Percentiles rank a stretch among this genome's conserved stretches.
Conservation (phyloP, 2,329 filamentous ascomycete species). For the Periconia sp. region DNA sequence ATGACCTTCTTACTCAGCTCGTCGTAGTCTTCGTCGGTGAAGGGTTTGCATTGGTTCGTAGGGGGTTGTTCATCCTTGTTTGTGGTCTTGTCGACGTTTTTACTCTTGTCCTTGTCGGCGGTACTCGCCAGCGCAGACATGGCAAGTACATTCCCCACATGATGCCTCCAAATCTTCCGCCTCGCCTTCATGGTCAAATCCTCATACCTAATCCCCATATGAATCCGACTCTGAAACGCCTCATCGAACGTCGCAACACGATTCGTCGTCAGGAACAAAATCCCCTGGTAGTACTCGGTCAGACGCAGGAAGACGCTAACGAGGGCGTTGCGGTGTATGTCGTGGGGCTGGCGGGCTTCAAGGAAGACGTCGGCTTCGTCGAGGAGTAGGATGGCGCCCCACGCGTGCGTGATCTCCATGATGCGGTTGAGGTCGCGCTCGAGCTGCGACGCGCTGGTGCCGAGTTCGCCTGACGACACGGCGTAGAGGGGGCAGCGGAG, state of each 20-base stretch:
- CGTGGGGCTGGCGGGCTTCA: conserved; percentile 78
- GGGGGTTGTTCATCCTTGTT: conserved; percentile 52
- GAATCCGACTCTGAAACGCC: conserved; percentile 85
- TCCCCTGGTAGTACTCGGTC: conserved; percentile 90
- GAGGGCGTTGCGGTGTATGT: conserved; percentile 81
- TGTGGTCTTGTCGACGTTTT: conserved; percentile 45
- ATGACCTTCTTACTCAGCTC: conserved; percentile 67
- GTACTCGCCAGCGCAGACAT: conserved; percentile 13
- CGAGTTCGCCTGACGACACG: conserved; percentile 79
- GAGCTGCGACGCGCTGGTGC: conserved; percentile 69
- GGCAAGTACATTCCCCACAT: conserved; percentile 70
- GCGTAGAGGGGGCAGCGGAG: conserved; percentile 81
- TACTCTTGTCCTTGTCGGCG: conserved; percentile 43
- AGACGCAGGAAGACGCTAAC: conserved; percentile 86
- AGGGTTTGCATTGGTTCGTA: conserved; percentile 34
- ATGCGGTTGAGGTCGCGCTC: conserved; percentile 81
- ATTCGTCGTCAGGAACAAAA: conserved; percentile 87
- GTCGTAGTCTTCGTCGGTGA: conserved; percentile 69
- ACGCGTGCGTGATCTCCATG: conserved; percentile 80
- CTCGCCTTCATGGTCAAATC: conserved; percentile 72
- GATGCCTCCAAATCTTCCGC: conserved; percentile 80
- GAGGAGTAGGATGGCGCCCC: conserved; percentile 81
- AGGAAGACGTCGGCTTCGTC: conserved; percentile 69
- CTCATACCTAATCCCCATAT: conserved; percentile 81
- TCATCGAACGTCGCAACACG: conserved; percentile 87